Percentiles rank a stretch among this genome's conserved stretches.
Evolutionary conservation across 257 asterid genomes (phyloP).

Genomic region (Petunia axillaris): DNA sequence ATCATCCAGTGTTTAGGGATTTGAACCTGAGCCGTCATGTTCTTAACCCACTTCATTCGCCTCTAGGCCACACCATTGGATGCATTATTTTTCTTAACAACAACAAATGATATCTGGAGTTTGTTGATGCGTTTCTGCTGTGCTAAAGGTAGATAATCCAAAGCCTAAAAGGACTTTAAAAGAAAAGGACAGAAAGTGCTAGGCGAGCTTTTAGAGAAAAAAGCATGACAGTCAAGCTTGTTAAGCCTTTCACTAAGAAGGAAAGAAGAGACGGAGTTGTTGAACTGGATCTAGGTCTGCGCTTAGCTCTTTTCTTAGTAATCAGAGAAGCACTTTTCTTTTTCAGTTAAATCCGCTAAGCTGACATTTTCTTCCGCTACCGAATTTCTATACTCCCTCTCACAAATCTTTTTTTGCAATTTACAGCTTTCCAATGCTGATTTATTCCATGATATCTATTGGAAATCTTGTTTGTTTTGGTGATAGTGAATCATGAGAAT

Average conservation of each 20-base stretch:
- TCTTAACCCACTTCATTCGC: too few species aligned
- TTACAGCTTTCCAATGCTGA: slow-evolving; percentile 6
- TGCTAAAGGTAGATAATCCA: slow-evolving; percentile 15
- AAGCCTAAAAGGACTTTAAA: neutral
- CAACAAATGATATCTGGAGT: slow-evolving; percentile 11
- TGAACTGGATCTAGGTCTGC: slow-evolving; percentile 9
- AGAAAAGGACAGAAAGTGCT: neutral
- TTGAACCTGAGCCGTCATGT: too few species aligned
- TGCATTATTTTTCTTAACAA: neutral
- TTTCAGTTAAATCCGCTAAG: neutral
- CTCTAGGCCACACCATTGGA: too few species aligned
- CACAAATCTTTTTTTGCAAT: neutral
- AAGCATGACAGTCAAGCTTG: slow-evolving; percentile 17
- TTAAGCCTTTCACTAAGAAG: neutral
- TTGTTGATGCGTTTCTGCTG: neutral
- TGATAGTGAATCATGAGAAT: neutral
- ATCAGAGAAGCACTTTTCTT: slow-evolving; percentile 3
- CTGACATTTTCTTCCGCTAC: slow-evolving; percentile 17
- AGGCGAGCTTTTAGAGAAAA: slow-evolving; percentile 6
- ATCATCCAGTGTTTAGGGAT: too few species aligned
- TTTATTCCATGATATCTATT: neutral
- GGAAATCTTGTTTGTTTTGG: neutral
- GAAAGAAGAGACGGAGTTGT: neutral
- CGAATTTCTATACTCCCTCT: slow-evolving; percentile 1
- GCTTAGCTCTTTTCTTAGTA: slow-evolving; percentile 19